Conservation (phyloP, 2,329 filamentous ascomycete species). For the Paraphaeosphaeria sporulosa region DNA sequence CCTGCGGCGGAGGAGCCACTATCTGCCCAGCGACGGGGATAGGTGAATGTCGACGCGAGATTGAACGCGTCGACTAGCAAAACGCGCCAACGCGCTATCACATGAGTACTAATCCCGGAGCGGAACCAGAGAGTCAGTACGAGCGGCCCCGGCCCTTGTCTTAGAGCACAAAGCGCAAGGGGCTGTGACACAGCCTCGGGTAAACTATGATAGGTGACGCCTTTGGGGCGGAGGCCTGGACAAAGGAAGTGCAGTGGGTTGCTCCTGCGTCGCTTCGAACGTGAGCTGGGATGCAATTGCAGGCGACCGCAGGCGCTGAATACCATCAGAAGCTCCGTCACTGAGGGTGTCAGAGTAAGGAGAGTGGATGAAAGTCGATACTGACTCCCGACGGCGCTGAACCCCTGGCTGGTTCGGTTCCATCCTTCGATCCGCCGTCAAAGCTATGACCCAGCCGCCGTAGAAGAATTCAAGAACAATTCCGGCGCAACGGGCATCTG, state of each 20-base stretch:
- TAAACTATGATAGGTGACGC: constrained; percentile 33
- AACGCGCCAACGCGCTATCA: constrained; percentile 49
- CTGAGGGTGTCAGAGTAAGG: background rate
- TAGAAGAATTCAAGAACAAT: constrained; percentile 26
- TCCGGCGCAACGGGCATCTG: constrained; percentile 39
- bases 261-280: background rate
- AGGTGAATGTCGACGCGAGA: constrained; percentile 37
- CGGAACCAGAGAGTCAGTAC: constrained; percentile 35
- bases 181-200: constrained; percentile 39
- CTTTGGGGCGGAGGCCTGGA: constrained; percentile 16
- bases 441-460: constrained; percentile 37
- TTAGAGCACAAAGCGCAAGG: constrained; percentile 34
- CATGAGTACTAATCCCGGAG: constrained; percentile 37
- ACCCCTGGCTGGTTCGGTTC: constrained; percentile 26
- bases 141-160: constrained; percentile 31
- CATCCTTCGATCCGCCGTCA: constrained; percentile 26
- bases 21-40: constrained; percentile 36
- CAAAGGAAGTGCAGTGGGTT: background rate
- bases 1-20: constrained; percentile 41
- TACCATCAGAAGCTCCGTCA: background rate
- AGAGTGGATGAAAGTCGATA: background rate
- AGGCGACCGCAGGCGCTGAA: background rate
- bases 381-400: background rate
- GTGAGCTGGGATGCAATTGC: background rate
- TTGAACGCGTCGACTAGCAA: constrained; percentile 43